Evolutionary conservation across 352 stramenopile genomes (phyloP), one percentile per base, ranked within the genome.

Genomic region (Ophiocytium majus): DNA sequence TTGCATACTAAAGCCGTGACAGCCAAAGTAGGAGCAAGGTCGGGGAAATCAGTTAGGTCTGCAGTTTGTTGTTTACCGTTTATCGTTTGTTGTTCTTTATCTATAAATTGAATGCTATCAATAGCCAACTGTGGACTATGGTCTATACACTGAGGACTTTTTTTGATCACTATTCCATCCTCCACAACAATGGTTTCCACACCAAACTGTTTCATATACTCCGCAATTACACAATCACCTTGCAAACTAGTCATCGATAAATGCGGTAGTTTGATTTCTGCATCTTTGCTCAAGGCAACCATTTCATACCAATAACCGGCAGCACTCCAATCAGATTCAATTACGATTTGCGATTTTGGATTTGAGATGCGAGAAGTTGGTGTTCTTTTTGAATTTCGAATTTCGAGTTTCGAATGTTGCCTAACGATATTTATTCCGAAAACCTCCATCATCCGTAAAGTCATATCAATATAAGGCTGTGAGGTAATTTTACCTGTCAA

Each of bases 301-400:
- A 28, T 28, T 23, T 28, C 28, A 71, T 71, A 71, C 23, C 23
- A 71, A 71, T 71, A 71, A 23, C 57, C 57, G 57, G 57, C 57
- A 23, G 57, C 57, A 71, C 57, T 71, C 57, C 57, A 71, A 28
- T 71, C 57, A 71, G 19, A 23, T 71, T 71, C 57, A 28, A n/a
- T n/a, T n/a, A n/a, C n/a, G n/a, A n/a, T n/a, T n/a, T n/a, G n/a
- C n/a, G n/a, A n/a, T 71, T 71, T 23, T 71, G 28, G 23, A 71
- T 71, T 23, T 23, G 19, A 71, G 57, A 71, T 23, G 19, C 57
- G 57, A 23, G 19, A 28, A 71, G 28, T 71, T 71, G 23, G 57
- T 71, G 28, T 71, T 71, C 57, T 23, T 28, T 28, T 23, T 23
- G 57, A 71, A 28, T 23, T 28, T 23, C 57, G 19, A 23, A 28